Evolutionary conservation across 192 early-diverging fungal genomes (phyloP).

Genomic region (Chytriomyces confervae): DNA sequence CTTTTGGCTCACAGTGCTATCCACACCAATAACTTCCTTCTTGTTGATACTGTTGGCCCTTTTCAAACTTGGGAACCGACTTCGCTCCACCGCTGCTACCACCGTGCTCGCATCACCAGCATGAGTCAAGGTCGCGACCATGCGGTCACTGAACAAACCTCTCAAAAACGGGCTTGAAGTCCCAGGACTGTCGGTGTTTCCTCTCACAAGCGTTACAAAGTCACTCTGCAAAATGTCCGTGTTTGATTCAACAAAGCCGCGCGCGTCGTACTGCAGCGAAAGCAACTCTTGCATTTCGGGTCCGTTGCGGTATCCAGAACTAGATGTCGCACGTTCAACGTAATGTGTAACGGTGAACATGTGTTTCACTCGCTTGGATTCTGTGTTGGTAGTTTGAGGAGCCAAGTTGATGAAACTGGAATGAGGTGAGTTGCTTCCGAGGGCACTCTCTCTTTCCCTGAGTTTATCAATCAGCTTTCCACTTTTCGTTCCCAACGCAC

Average conservation of each 20-base stretch:
- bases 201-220: constrained; percentile 81
- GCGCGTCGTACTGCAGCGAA: constrained; percentile 75
- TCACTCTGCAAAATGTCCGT: constrained; percentile 73
- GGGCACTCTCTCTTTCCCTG: neutral
- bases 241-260: constrained; percentile 78
- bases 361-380: constrained; percentile 57
- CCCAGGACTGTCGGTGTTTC: constrained; percentile 55
- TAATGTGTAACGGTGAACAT: constrained; percentile 60
- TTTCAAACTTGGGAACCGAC: constrained; percentile 49
- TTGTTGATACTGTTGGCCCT: constrained; percentile 37
- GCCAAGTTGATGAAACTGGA: neutral
- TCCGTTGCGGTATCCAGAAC: neutral
- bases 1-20: constrained; percentile 49
- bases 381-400: neutral
- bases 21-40: constrained; percentile 37
- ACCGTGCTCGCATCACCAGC: constrained; percentile 43
- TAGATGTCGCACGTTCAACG: constrained; percentile 26
- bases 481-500: constrained; percentile 43
- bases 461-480: constrained; percentile 33
- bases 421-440: neutral
- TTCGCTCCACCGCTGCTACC: constrained; percentile 43
- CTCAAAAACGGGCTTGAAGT: constrained; percentile 54
- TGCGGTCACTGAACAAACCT: constrained; percentile 48
- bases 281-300: constrained; percentile 34
- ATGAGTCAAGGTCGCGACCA: constrained; percentile 53